These are phyloP conservation scores for Chlorella sp. DNA, from an alignment of 139 green algal genomes.

Conservation along the genomic window DNA sequence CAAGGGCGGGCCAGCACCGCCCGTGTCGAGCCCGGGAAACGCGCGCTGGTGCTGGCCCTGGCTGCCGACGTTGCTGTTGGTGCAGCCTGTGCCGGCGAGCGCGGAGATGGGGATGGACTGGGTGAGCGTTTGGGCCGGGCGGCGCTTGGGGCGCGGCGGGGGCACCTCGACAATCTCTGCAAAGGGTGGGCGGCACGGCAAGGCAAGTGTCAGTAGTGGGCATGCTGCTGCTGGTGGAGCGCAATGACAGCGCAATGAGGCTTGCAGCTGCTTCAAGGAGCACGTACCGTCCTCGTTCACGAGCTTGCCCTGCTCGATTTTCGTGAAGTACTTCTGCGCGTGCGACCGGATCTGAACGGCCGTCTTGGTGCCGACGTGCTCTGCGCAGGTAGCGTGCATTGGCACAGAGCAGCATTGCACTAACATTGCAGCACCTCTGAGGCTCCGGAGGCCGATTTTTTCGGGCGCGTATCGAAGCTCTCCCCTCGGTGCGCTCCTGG, in stretches of 20 bases:
- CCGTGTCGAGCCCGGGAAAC: no score
- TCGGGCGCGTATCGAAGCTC: no score
- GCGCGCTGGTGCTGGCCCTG: no score
- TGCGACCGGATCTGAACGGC: slow-evolving; percentile 95
- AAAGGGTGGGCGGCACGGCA: not conserved
- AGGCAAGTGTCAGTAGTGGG: not conserved
- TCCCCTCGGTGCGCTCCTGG: no score
- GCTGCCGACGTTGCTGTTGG: no score
- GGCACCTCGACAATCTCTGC: slow-evolving; percentile 63
- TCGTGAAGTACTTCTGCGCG: slow-evolving; percentile 91
- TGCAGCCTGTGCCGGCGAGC: not conserved
- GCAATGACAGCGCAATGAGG: not conserved
- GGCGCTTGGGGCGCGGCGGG: slow-evolving; percentile 82
- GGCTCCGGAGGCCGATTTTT: no score
- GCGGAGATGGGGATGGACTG: not conserved
- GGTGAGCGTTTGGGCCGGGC: slow-evolving; percentile 32
- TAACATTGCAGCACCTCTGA: not conserved
- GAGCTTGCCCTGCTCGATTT: slow-evolving; percentile 43
- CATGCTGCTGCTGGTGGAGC: not conserved
- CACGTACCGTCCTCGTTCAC: not conserved
- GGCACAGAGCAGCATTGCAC: not conserved
- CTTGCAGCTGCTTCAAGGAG: not conserved
- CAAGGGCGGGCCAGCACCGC: no score
- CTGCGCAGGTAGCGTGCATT: slow-evolving; percentile 33
- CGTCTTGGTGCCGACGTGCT: slow-evolving; percentile 90